Percentiles rank a stretch among this genome's conserved stretches.
Evolutionary conservation across 2,329 filamentous ascomycete genomes (phyloP).

Genomic region (Fusarium sp.): DNA sequence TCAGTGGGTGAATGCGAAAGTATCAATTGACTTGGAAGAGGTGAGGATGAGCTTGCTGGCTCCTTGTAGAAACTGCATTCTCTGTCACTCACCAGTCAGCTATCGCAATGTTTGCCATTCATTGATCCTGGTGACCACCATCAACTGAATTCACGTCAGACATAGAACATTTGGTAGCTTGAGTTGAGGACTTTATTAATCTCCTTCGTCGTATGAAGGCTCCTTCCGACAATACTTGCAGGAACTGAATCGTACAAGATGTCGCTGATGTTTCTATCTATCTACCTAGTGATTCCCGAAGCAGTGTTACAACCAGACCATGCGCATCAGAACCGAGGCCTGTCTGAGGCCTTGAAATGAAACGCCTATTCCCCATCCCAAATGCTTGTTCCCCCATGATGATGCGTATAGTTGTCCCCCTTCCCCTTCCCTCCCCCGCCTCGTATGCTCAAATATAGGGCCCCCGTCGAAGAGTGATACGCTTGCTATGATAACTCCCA

Average conservation of each 20-base stretch:
- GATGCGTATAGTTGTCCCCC: conserved; percentile 1
- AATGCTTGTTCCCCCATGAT: conserved; percentile 18
- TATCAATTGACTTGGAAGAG: neutral
- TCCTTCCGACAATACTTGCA: neutral
- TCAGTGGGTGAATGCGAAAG: neutral
- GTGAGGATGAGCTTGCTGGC: neutral
- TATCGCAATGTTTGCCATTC: neutral
- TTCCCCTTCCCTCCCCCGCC: neutral
- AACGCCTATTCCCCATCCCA: conserved; percentile 33
- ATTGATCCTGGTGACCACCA: neutral
- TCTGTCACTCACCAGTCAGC: neutral
- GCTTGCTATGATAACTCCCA: conserved; percentile 1
- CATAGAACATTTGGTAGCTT: neutral
- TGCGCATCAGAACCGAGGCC: conserved; percentile 6
- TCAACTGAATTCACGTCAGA: neutral
- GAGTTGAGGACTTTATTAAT: neutral
- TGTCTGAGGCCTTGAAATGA: conserved; percentile 13
- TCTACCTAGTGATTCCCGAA: conserved; percentile 27
- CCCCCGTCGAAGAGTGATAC: conserved; percentile 15
- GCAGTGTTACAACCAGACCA: conserved; percentile 4
- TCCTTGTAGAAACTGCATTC: neutral
- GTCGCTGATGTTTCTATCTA: conserved; percentile 23
- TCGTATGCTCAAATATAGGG: neutral
- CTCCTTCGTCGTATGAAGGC: neutral
- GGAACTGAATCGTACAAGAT: neutral